Evolutionary conservation across 2,329 filamentous ascomycete species (phyloP).

Genomic region (Paecilomyces sp.): DNA sequence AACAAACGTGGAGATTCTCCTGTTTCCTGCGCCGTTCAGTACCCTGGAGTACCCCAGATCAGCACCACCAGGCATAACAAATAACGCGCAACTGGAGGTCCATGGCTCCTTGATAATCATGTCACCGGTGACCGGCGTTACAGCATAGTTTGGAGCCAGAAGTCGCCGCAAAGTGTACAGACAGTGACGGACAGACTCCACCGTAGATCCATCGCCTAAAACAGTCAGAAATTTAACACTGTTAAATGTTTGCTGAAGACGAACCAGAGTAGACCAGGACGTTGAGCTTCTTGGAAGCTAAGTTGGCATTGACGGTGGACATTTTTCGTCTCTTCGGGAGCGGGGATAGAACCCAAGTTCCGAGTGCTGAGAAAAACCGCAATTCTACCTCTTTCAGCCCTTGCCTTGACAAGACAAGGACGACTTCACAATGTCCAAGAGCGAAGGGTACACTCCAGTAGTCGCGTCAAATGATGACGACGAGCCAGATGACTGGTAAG

Average conservation of each 20-base stretch:
- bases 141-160: conserved; percentile 84
- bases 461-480: conserved; percentile 58
- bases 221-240: conserved; percentile 22
- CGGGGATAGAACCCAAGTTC: neutral
- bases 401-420: neutral
- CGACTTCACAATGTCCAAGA: conserved; percentile 48
- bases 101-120: conserved; percentile 87
- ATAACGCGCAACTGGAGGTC: conserved; percentile 74
- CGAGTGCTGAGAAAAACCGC: neutral
- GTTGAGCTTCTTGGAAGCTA: conserved; percentile 70
- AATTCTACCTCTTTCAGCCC: neutral
- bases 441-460: conserved; percentile 39
- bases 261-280: conserved; percentile 87
- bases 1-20: conserved; percentile 76
- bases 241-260: conserved; percentile 18
- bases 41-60: conserved; percentile 84
- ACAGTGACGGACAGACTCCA: conserved; percentile 84
- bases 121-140: conserved; percentile 73
- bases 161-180: conserved; percentile 79
- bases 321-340: conserved; percentile 11
- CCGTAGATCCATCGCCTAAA: conserved; percentile 72
- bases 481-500: conserved; percentile 92
- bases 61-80: conserved; percentile 91
- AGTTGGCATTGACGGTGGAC: conserved; percentile 26
- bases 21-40: conserved; percentile 82